Base-by-base conservation (phyloP, 2,329 filamentous ascomycete species). In the Aspergillus chevalieri region DNA sequence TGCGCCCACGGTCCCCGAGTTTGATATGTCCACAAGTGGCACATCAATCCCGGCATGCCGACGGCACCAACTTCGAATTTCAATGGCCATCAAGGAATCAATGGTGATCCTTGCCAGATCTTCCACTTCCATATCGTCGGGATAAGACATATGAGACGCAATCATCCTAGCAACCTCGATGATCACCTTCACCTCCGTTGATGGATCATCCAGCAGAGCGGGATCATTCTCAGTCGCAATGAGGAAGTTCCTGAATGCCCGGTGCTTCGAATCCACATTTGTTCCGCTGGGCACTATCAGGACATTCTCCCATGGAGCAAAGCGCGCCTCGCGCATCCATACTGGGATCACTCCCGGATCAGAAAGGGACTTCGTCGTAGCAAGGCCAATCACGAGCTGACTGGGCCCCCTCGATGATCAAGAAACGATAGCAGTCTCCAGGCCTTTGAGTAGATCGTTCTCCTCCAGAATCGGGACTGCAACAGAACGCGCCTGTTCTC, bases 1-100 rank as follows among this genome's bases (percentile, higher is more conserved):
- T 0, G 52, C 54, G 4, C 53, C 49, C 2, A 61, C 47, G 1
- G 47, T 60, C 4, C 51, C 57, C 2, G 57, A 54, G 19, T 54
- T 52, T 1, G 54, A 52, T 15, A 85, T 72, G 82, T 87, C 68
- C 83, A 74, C 49, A 84, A 68, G 73, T 80, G 64, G 53, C 17
- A 66, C 51, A 5, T 66, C 61, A 6, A 65, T 47, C 0, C 50
- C 57, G 0, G 62, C 46, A 22, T 52, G 55, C 1, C 63, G 59
- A 3, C 55, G 55, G 33, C 61, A 51, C 57, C 61, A 65, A 30
- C 52, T 62, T 2, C 62, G 57, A 12, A 65, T 57, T 45, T 66
- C 64, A 43, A 66, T 57, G 1, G 62, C 58, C 53, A 61, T 59
- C 8, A 66, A 49, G 0, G 62, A 65, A 42, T 66, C 64, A 2